Evolutionary conservation across 139 green algal genomes (phyloP), one percentile per base, ranked within the genome.

Genomic region (Pseudopediastrum boryanum): DNA sequence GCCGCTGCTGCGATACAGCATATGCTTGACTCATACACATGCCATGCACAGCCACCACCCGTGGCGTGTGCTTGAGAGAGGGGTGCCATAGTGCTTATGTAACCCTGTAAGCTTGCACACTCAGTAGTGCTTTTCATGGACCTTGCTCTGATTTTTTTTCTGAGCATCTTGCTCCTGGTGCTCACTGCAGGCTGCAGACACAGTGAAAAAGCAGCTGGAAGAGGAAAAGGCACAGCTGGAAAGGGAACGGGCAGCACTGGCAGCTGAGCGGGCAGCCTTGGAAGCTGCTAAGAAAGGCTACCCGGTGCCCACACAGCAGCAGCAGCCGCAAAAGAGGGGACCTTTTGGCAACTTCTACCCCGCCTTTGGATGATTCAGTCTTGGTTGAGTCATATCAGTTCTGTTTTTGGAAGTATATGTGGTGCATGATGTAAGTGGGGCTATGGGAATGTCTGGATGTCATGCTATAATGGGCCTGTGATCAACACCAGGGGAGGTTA

Each of bases 201-300:
- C 33, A n/a, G 8, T 29, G 8, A 25, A 64, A n/a, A n/a, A 38
- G 39, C 21, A 43, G 67, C 43, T 63, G 67, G 43, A 29, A 5
- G 75, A 46, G 25, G 75, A 81, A 48, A 33, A 42, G 2, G 75
- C 75, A 23, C 62, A 62, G 12, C 39, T 81, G 44, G 75, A 73
- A n/a, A 39, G 25, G 3, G 75, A 81, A 33, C 51, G 42, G 46
- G 62, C 75, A 4, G 44, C 36, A 21, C 21, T 74, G 12, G 62
- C 43, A 31, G 61, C 62, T 9, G 75, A 75, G 48, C 36, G 41
- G 33, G 75, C 75, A 4, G 27, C 13, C 23, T 33, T 74, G 1
- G 61, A 42, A 35, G 29, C n/a, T 16, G 61, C 10, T 35, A 12
- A 42, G 61, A 23, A 63, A 13, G 67, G 29, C 25, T 43, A 21